A percentile compares a stretch with the other conserved stretches of the same genome.
These are phyloP conservation scores for Cucurbita pepo DNA, from an alignment of 306 rosid genomes.

Conservation along the genomic window DNA sequence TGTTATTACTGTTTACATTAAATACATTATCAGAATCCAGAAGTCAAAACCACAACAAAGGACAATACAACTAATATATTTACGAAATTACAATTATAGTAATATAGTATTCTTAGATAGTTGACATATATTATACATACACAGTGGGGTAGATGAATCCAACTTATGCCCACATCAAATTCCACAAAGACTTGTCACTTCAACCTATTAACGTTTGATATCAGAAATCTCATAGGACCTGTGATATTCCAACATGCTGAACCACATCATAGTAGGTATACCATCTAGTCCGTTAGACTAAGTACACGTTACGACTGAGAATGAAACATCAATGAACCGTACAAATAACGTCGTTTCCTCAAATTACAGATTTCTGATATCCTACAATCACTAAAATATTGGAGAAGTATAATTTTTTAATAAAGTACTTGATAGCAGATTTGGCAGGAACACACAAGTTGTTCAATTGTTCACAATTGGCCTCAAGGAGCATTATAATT, in stretches of 20 bases:
- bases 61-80: no score
- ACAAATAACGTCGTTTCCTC: not conserved
- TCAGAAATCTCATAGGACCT: not conserved
- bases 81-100: no score
- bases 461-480: not conserved
- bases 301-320: not conserved
- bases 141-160: not conserved
- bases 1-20: not conserved
- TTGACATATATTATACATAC: not conserved
- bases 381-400: not conserved
- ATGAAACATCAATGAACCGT: not conserved
- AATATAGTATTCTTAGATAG: not conserved
- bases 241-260: not conserved
- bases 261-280: not conserved
- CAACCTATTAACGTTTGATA: not conserved
- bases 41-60: no score
- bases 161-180: not conserved
- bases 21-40: not conserved
- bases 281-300: not conserved
- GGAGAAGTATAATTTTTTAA: not conserved
- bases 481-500: not conserved
- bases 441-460: not conserved
- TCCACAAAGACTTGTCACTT: not conserved
- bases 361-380: not conserved
- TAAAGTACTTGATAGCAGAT: not conserved